Percentiles rank a stretch among this genome's conserved stretches.
Evolutionary conservation across 163 green algal genomes (phyloP).

Genomic region (Scenedesmus sp.): DNA sequence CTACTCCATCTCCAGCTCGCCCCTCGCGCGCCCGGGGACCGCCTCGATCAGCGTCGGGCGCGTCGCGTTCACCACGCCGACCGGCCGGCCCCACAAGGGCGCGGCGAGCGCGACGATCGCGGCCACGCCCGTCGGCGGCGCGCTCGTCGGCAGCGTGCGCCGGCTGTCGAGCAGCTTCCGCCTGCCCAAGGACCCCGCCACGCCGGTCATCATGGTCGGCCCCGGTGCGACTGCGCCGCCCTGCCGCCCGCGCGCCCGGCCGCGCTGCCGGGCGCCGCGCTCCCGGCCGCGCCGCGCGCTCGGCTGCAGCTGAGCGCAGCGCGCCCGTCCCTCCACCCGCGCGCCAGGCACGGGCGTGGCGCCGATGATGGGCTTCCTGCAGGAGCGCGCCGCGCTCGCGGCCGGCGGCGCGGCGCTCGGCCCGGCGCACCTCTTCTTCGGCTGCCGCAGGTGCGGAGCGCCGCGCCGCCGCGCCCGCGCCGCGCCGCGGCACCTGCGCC

Average conservation of each 20-base stretch:
- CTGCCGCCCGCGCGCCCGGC: too few species aligned
- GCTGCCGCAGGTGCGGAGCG: slow-evolving; percentile 85
- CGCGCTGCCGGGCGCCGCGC: too few species aligned
- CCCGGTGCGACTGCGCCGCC: slow-evolving; percentile 70
- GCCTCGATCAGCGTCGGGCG: slow-evolving; percentile 63
- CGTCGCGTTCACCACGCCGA: slow-evolving; percentile 58
- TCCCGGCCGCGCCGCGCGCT: too few species aligned
- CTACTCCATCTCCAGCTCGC: slow-evolving; percentile 93
- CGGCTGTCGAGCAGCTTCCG: slow-evolving; percentile 76
- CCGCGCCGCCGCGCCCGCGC: too few species aligned
- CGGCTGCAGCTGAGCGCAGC: neutral
- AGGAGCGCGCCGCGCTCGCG: slow-evolving; percentile 66
- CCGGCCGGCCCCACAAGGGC: slow-evolving; percentile 75
- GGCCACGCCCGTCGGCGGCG: slow-evolving; percentile 44
- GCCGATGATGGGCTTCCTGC: slow-evolving; percentile 93
- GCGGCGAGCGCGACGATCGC: slow-evolving; percentile 62
- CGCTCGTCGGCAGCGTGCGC: slow-evolving; percentile 27
- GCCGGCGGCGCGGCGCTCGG: slow-evolving; percentile 63
- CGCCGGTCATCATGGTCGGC: slow-evolving; percentile 92
- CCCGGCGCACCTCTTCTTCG: slow-evolving; percentile 91
- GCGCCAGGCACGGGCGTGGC: slow-evolving; percentile 83
- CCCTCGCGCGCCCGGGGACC: slow-evolving; percentile 45
- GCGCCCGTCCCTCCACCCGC: neutral
- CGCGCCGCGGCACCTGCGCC: too few species aligned
- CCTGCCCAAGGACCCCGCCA: slow-evolving; percentile 68